phyloP scores from a whole-genome alignment of 768 basidiomycete genomes.

The Mycena metata region DNA sequence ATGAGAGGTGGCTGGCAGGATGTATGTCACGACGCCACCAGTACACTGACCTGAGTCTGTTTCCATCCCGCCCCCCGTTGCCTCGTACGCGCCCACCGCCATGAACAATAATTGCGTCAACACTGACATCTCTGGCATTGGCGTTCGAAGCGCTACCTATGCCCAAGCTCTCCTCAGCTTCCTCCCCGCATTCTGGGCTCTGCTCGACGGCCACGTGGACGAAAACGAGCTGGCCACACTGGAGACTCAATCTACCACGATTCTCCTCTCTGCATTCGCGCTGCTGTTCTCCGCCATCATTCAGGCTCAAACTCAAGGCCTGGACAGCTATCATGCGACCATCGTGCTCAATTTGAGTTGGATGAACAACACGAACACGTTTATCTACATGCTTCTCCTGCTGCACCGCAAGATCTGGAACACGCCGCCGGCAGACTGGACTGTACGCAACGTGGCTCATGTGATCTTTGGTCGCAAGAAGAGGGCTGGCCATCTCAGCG shows the following conservation, averaged over 20 bases:
- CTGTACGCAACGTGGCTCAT: not conserved
- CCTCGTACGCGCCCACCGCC: too few relatives aligned
- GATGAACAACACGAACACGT: slow-evolving; percentile 28
- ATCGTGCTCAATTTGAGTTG: slow-evolving; percentile 38
- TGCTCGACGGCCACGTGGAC: slow-evolving; percentile 26
- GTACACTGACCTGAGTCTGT: too few relatives aligned
- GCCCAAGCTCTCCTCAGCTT: slow-evolving; percentile 35
- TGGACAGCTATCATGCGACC: slow-evolving; percentile 30
- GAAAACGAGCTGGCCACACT: slow-evolving; percentile 2
- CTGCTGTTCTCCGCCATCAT: slow-evolving; percentile 37
- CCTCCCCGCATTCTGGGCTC: slow-evolving; percentile 16
- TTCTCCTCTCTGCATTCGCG: slow-evolving; percentile 36
- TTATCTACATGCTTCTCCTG: slow-evolving; percentile 25
- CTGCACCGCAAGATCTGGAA: slow-evolving; percentile 6
- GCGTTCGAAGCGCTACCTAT: slow-evolving; percentile 40
- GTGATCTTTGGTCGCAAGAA: not conserved
- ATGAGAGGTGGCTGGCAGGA: too few relatives aligned
- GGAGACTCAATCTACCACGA: slow-evolving; percentile 3
- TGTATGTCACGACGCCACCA: too few relatives aligned
- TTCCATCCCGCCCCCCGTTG: too few relatives aligned
- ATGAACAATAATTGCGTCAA: not conserved
- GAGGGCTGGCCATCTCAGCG: too few relatives aligned
- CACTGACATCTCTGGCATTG: too few relatives aligned
- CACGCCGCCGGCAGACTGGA: not conserved
- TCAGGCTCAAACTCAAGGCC: slow-evolving; percentile 21